A percentile compares a stretch with the other conserved stretches of the same genome.
These are phyloP conservation scores for Xylaria sp. DNA, from an alignment of 2,329 filamentous ascomycete species.

Conservation along the genomic window DNA sequence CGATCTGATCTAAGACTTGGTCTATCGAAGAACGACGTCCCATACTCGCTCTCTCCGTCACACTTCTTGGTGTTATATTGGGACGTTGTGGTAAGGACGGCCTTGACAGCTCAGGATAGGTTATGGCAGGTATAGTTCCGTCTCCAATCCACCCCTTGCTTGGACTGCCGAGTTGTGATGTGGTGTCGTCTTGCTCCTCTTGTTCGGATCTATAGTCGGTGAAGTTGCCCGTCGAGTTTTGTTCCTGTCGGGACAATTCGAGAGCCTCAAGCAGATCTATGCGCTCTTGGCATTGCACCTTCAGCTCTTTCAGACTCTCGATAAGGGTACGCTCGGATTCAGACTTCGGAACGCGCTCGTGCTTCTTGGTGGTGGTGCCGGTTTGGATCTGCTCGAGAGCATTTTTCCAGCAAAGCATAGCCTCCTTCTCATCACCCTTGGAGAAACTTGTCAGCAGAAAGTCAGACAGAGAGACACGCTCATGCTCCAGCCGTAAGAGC, in stretches of 20 bases:
- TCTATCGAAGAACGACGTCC: constrained; percentile 30
- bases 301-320: constrained; percentile 75
- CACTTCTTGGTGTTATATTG: constrained; percentile 48
- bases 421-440: constrained; percentile 86
- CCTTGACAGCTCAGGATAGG: constrained; percentile 74
- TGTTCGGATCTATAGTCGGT: constrained; percentile 17
- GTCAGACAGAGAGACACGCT: background rate
- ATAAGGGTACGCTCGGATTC: constrained; percentile 80
- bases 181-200: constrained; percentile 14
- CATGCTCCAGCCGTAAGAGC: background rate
- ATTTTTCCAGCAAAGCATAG: constrained; percentile 81
- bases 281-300: constrained; percentile 87
- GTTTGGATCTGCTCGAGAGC: constrained; percentile 86
- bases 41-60: constrained; percentile 43
- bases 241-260: constrained; percentile 54
- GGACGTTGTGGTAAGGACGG: constrained; percentile 56
- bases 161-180: constrained; percentile 19
- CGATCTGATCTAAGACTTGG: constrained; percentile 22
- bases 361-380: constrained; percentile 70
- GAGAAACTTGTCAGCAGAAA: constrained; percentile 7
- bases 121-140: constrained; percentile 74
- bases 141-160: constrained; percentile 65
- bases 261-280: constrained; percentile 84
- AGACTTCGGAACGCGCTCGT: constrained; percentile 64
- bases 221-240: constrained; percentile 26